phyloP scores from a whole-genome alignment of 306 rosid species.

The Cyclanthera cordifolia region DNA sequence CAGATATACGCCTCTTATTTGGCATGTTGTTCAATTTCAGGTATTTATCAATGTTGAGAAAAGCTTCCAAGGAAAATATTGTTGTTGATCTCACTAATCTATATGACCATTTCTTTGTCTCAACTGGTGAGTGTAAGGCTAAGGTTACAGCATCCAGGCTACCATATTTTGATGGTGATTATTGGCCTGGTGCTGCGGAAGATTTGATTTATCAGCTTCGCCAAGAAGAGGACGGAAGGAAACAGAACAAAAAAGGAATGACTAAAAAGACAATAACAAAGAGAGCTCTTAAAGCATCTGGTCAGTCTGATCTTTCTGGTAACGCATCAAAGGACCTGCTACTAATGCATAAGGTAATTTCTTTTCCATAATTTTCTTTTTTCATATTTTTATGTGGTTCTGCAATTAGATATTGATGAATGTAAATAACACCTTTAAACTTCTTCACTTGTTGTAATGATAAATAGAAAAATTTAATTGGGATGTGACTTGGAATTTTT shows the following conservation, averaged over 20 bases:
- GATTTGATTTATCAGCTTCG: constrained; percentile 87
- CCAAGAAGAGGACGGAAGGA: constrained; percentile 95
- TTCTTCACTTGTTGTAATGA: neutral
- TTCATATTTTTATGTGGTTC: neutral
- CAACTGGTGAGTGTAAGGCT: constrained; percentile 70
- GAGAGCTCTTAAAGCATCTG: constrained; percentile 87
- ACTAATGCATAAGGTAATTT: constrained; percentile 83
- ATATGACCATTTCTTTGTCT: constrained; percentile 83
- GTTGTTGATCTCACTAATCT: constrained; percentile 79
- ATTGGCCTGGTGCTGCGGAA: constrained; percentile 99
- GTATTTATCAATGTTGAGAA: constrained; percentile 85
- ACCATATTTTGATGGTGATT: constrained; percentile 97
- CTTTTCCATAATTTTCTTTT: constrained; percentile 9
- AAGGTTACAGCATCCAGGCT: constrained; percentile 93
- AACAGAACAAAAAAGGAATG: constrained; percentile 80
- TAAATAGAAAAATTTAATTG: neutral
- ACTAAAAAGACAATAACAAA: constrained; percentile 78
- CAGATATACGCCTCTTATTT: constrained; percentile 5
- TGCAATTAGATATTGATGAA: neutral
- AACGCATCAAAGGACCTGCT: constrained; percentile 89
- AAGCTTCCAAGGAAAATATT: constrained; percentile 77
- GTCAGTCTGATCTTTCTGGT: constrained; percentile 91
- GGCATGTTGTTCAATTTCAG: constrained; percentile 30
- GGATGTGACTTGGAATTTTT: neutral
- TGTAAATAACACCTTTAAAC: neutral